Conservation (phyloP, 2,329 filamentous ascomycete species). For the Monosporascus sp. region DNA sequence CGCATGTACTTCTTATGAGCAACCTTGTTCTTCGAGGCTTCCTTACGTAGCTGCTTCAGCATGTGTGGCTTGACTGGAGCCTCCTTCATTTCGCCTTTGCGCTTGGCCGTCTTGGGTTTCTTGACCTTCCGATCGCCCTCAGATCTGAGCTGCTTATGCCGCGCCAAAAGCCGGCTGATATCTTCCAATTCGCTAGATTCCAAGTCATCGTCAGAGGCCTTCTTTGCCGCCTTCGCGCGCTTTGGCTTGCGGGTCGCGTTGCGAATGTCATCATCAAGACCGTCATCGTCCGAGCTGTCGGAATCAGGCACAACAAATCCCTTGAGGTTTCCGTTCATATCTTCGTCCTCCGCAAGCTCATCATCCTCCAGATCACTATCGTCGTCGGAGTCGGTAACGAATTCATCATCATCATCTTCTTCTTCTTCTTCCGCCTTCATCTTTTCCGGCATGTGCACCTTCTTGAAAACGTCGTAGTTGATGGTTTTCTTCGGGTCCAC, state of each 20-base stretch:
- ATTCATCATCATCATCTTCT: conserved; percentile 21
- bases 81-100: conserved; percentile 39
- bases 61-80: conserved; percentile 31
- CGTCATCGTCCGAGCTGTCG: conserved; percentile 24
- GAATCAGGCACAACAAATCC: conserved; percentile 27
- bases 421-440: conserved; percentile 29
- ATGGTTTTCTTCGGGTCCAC: conserved; percentile 67
- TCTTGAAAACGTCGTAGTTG: conserved; percentile 67
- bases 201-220: conserved; percentile 18
- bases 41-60: conserved; percentile 51
- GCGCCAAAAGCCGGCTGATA: conserved; percentile 1
- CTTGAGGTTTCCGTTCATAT: conserved; percentile 19
- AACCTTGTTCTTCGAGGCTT: conserved; percentile 56
- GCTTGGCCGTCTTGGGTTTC: conserved; percentile 34
- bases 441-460: conserved; percentile 59
- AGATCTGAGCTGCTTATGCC: conserved; percentile 14
- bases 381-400: conserved; percentile 28
- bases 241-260: conserved; percentile 23
- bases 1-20: conserved; percentile 65
- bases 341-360: conserved; percentile 29
- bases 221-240: conserved; percentile 16
- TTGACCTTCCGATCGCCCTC: conserved; percentile 21
- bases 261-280: conserved; percentile 25
- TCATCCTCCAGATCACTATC: conserved; percentile 22
- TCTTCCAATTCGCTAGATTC: conserved; percentile 10